These are phyloP conservation scores for Gracilariopsis chorda DNA, from an alignment of 23 red algal genomes.

Conservation along the genomic window DNA sequence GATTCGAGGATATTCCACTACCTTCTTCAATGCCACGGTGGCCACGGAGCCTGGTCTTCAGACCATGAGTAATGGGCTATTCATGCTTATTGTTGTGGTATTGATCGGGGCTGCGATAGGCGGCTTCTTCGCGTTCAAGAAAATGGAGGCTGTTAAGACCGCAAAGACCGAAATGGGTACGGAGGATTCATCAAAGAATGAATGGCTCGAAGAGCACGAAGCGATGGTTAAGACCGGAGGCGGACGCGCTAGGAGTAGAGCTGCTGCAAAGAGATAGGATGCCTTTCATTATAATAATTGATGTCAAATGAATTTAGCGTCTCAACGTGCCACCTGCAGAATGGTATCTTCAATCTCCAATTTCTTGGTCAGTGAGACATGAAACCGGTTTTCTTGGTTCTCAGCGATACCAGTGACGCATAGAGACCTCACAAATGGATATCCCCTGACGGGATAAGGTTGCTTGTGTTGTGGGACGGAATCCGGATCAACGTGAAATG, in stretches of 20 bases:
- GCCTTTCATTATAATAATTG: too few species aligned
- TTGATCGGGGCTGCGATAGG: conserved; percentile 9
- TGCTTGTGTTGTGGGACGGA: too few species aligned
- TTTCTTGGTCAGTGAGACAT: too few species aligned
- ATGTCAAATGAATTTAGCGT: too few species aligned
- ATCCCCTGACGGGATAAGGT: too few species aligned
- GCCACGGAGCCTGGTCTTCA: conserved; percentile 36
- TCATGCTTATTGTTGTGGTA: conserved; percentile 46
- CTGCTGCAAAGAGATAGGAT: background rate
- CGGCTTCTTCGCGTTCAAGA: conserved; percentile 17
- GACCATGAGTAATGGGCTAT: conserved; percentile 26
- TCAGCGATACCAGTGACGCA: too few species aligned
- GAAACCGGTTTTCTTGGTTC: too few species aligned
- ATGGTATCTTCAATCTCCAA: too few species aligned
- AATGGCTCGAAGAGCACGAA: conserved; percentile 68
- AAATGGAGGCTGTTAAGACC: background rate
- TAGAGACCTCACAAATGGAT: too few species aligned
- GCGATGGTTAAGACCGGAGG: conserved; percentile 44
- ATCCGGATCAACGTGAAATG: too few species aligned
- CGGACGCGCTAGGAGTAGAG: conserved; percentile 26
- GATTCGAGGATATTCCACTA: conserved; percentile 62
- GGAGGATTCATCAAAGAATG: conserved; percentile 29
- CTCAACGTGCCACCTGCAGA: too few species aligned
- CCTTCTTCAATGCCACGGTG: conserved; percentile 75
- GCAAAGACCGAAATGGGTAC: conserved; percentile 45